Base-by-base conservation (phyloP, 441 rosid species). In the Populus trichocarpa region DNA sequence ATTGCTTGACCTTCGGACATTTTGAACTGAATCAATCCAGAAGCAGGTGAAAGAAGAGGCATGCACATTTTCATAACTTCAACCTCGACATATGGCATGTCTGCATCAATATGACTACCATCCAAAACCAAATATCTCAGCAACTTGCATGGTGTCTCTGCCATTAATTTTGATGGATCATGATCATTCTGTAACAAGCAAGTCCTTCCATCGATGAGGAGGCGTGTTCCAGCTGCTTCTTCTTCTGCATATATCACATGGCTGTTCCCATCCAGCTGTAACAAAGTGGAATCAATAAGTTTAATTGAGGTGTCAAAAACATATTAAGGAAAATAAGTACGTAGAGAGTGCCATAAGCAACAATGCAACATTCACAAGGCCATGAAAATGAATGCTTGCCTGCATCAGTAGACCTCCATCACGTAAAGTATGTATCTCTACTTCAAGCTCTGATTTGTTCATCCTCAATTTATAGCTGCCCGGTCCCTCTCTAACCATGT, bases 31-130 rank as follows among this genome's bases (percentile, higher is more conserved):
- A 97, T 82, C 73, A 88, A 84, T 83, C 99, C 99, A 69, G 98
- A 90, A 78, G 99, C 98, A 80, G 99, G 99, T 81, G 99, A 97
- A 78, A 97, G 99, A 82, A 97, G 99, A 81, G 99, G 99, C 99
- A 97, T 97, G 71, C 99, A 97, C 99, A 97, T 97, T 88, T 97
- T 97, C 99, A 97, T 97, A 84, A 97, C 99, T 87, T 97, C 99
- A 80, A 97, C 99, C 89, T 97, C 99, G 23, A 96, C 99, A 87
- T 90, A 97, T n/a, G 99, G 99, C 57, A 84, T 78, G 82, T 97
- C 99, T 67, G 97, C 97, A 83, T 97, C 99, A 84, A 95, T 84
- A 81, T 90, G 98, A 87, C 92, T 89, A 78, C 90, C 92, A 88
- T 97, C 99, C 59, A 89, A 80, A 84, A 95, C 93, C 93, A 93